Conservation (phyloP, 139 green algal species). For the Coccomyxa sp. region DNA sequence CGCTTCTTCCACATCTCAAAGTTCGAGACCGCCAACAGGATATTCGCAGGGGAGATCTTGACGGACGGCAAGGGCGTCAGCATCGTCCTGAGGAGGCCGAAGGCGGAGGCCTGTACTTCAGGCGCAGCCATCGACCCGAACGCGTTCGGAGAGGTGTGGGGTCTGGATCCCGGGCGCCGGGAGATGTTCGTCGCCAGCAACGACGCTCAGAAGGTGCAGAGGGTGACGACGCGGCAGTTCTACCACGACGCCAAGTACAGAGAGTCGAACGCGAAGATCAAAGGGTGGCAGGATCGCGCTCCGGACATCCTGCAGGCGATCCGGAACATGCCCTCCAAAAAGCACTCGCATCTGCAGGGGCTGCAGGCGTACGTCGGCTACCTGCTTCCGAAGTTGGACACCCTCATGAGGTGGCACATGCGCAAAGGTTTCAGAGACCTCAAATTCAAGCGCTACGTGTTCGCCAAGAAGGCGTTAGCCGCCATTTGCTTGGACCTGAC, state of each 20-base stretch:
- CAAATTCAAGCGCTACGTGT: conserved; percentile 8
- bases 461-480: neutral
- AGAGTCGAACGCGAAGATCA: conserved; percentile 3
- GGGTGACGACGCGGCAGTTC: neutral
- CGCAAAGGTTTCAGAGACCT: neutral
- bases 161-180: neutral
- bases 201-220: neutral
- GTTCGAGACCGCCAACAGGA: conserved; percentile 5
- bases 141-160: conserved; percentile 1
- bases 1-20: conserved; percentile 1
- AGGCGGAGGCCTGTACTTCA: neutral
- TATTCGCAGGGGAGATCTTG: neutral
- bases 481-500: neutral
- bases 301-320: neutral
- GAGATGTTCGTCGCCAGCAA: conserved; percentile 3
- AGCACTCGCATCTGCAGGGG: neutral
- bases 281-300: neutral
- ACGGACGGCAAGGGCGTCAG: conserved; percentile 1
- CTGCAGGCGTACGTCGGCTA: neutral
- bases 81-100: conserved; percentile 2
- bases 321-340: conserved; percentile 1
- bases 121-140: neutral
- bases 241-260: conserved; percentile 10
- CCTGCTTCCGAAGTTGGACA: neutral
- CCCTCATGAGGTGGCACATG: neutral